Conservation (phyloP, 805 yeast species). For the Ogataea ramenticola region DNA sequence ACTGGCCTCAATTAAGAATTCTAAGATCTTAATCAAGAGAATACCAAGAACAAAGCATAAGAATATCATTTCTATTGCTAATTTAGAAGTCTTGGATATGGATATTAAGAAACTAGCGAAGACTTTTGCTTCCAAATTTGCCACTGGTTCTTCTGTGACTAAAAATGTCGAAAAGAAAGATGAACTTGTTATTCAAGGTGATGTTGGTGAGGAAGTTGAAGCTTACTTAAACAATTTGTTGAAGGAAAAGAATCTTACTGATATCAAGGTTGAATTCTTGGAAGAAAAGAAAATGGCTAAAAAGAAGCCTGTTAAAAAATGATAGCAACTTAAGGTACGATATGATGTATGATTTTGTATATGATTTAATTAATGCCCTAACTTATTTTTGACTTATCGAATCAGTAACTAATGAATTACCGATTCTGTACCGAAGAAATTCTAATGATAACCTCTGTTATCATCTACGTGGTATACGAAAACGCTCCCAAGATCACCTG, state of each 20-base stretch:
- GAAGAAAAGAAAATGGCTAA: constrained; percentile 78
- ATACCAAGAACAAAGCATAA: constrained; percentile 88
- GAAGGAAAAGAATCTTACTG: constrained; percentile 74
- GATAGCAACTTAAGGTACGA: too few species aligned
- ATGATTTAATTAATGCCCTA: too few species aligned
- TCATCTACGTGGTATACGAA: too few species aligned
- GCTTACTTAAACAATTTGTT: constrained; percentile 62
- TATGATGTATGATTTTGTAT: too few species aligned
- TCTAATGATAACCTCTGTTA: too few species aligned
- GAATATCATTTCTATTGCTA: constrained; percentile 78
- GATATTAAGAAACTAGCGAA: constrained; percentile 89
- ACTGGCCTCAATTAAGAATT: constrained; percentile 65
- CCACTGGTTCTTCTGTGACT: constrained; percentile 91
- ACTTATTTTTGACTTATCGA: too few species aligned
- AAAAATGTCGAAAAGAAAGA: constrained; percentile 89
- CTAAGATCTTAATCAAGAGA: constrained; percentile 76
- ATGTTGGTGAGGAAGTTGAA: constrained; percentile 87
- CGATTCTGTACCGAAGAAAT: too few species aligned
- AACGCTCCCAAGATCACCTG: too few species aligned
- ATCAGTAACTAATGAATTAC: too few species aligned
- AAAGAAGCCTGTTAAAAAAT: constrained; percentile 17
- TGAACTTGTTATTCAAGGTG: constrained; percentile 90
- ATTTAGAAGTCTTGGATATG: constrained; percentile 80
- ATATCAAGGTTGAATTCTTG: constrained; percentile 82
- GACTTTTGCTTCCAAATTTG: constrained; percentile 88